Percentiles rank a stretch among this genome's conserved stretches.
These are phyloP conservation scores for Scheffersomyces titani DNA, from an alignment of 1,139 yeast species.

Conservation along the genomic window DNA sequence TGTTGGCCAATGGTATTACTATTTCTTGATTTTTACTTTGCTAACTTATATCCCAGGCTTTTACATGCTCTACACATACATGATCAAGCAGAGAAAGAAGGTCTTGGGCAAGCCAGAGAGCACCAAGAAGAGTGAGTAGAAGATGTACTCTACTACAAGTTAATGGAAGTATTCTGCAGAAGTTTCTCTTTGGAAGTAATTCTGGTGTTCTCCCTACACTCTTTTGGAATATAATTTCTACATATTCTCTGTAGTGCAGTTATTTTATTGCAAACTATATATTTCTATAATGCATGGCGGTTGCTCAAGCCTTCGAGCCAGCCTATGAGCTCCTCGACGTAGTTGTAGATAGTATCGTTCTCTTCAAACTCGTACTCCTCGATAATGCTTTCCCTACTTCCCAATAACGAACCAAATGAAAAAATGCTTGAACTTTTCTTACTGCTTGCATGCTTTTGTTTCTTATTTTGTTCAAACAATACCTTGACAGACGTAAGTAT, in stretches of 20 bases:
- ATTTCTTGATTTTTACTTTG: slow-evolving; percentile 57
- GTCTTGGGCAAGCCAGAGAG: slow-evolving; percentile 45
- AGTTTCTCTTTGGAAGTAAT: background rate
- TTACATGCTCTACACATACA: slow-evolving; percentile 80
- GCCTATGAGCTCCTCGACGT: slow-evolving; percentile 29
- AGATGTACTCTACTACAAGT: background rate
- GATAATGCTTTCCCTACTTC: slow-evolving; percentile 11
- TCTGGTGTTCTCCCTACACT: no score
- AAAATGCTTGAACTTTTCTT: slow-evolving; percentile 10
- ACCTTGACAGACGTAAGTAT: slow-evolving; percentile 34
- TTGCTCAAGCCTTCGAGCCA: slow-evolving; percentile 29
- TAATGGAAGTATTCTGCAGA: background rate
- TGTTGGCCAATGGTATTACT: slow-evolving; percentile 55
- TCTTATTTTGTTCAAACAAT: slow-evolving; percentile 36
- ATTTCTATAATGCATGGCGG: background rate
- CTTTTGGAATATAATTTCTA: background rate
- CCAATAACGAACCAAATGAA: slow-evolving; percentile 16
- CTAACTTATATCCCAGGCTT: slow-evolving; percentile 82
- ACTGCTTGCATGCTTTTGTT: slow-evolving; percentile 9
- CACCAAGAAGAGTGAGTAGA: slow-evolving; percentile 18
- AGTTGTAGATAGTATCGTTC: slow-evolving; percentile 36
- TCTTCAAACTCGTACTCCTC: slow-evolving; percentile 27
- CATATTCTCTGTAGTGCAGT: background rate
- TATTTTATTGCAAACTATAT: background rate
- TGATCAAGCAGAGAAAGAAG: slow-evolving; percentile 84